These are phyloP conservation scores for Mycena albidolilacea DNA, from an alignment of 768 basidiomycete genomes.

Conservation along the genomic window DNA sequence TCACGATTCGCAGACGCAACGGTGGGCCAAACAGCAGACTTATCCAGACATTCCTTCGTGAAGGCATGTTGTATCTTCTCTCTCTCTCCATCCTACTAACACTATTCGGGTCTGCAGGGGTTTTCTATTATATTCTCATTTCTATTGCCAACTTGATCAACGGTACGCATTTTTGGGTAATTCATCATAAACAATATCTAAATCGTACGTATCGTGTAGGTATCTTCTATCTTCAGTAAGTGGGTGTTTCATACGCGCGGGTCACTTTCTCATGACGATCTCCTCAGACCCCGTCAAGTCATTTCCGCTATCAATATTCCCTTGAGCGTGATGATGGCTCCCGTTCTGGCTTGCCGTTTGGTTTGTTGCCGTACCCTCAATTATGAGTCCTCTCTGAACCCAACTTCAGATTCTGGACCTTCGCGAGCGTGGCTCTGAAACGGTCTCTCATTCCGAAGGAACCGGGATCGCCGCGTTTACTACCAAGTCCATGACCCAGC, in stretches of 20 bases:
- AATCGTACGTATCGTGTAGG: too few species aligned
- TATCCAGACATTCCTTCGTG: slow-evolving; percentile 88
- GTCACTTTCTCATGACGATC: neutral
- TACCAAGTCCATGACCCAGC: slow-evolving; percentile 71
- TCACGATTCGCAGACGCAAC: slow-evolving; percentile 80
- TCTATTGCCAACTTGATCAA: slow-evolving; percentile 92
- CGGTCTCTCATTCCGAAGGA: slow-evolving; percentile 82
- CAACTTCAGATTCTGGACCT: slow-evolving; percentile 79
- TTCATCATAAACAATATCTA: too few species aligned
- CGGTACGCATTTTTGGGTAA: slow-evolving; percentile 49
- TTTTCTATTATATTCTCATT: slow-evolving; percentile 89
- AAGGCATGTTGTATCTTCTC: slow-evolving; percentile 64
- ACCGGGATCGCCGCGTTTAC: slow-evolving; percentile 77
- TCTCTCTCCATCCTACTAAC: neutral
- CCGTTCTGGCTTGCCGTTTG: slow-evolving; percentile 84
- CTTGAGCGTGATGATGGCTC: slow-evolving; percentile 87
- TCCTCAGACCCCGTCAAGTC: slow-evolving; percentile 34
- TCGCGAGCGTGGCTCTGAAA: slow-evolving; percentile 86
- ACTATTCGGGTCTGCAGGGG: slow-evolving; percentile 58
- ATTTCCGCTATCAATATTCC: slow-evolving; percentile 88
- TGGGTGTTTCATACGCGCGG: neutral
- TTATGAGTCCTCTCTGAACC: slow-evolving; percentile 10
- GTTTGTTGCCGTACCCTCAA: slow-evolving; percentile 52
- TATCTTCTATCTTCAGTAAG: slow-evolving; percentile 89
- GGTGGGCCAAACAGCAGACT: slow-evolving; percentile 84